Conservation (phyloP, 1,284 basidiomycete species). For the Apiotrichum siamense region DNA sequence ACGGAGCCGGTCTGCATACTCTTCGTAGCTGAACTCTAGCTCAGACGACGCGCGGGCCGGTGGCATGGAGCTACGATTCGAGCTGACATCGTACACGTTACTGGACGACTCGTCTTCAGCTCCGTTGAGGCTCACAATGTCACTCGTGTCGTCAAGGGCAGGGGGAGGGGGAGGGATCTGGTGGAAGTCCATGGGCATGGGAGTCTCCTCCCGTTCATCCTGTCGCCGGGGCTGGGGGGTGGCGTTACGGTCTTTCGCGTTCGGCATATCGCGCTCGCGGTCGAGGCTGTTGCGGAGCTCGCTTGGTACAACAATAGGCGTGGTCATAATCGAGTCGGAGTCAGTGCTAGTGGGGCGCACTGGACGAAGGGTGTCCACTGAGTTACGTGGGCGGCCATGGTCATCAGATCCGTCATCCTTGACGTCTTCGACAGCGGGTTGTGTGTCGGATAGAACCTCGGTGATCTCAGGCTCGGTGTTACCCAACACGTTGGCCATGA, state of each 20-base stretch:
- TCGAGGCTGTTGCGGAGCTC: background rate
- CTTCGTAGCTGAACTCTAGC: constrained; percentile 19
- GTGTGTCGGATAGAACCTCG: background rate
- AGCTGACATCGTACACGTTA: constrained; percentile 3
- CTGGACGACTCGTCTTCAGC: background rate
- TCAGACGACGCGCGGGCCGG: constrained; percentile 16
- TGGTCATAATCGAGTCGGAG: background rate
- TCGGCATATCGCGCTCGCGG: background rate
- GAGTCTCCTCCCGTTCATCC: background rate
- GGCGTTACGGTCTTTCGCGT: background rate
- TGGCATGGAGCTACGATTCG: constrained; percentile 12
- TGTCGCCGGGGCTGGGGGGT: constrained; percentile 2
- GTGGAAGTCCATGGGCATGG: background rate
- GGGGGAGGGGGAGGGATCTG: background rate
- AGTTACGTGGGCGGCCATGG: background rate
- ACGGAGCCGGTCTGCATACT: constrained; percentile 12
- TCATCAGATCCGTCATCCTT: background rate
- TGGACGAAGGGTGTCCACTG: background rate
- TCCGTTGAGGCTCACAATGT: constrained; percentile 14
- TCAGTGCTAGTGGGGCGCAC: background rate
- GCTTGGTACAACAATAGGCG: background rate
- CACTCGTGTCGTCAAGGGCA: constrained; percentile 12
- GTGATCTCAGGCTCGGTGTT: background rate
- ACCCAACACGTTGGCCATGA: constrained; percentile 4
- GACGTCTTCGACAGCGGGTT: background rate